phyloP scores from a whole-genome alignment of 1,284 basidiomycete genomes.

The Tilletiopsis washingtonensis region DNA sequence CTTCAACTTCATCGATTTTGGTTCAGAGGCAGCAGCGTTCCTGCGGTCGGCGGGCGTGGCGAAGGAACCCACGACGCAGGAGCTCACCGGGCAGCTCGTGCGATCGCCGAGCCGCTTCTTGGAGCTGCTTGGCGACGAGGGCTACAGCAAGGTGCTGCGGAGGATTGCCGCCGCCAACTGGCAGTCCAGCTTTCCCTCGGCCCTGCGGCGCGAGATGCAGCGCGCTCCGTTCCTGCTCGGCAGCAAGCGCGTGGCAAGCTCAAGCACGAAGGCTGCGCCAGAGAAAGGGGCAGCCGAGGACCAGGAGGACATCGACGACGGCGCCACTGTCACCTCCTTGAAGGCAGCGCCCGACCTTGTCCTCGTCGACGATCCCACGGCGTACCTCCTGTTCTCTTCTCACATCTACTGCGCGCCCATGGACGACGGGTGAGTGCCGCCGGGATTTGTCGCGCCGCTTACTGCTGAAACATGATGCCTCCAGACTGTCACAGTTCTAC shows the following conservation, averaged over 20 bases:
- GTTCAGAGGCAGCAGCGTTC: constrained; percentile 67
- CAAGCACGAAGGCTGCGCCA: not conserved
- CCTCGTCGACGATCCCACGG: constrained; percentile 45
- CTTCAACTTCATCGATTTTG: constrained; percentile 86
- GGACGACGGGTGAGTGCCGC: not conserved
- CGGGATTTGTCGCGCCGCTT: not conserved
- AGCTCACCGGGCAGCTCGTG: constrained; percentile 51
- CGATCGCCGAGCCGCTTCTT: constrained; percentile 60
- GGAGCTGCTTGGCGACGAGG: constrained; percentile 58
- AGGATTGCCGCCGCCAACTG: constrained; percentile 71
- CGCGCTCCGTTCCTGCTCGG: constrained; percentile 65
- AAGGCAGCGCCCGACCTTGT: constrained; percentile 42
- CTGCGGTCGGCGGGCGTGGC: constrained; percentile 78
- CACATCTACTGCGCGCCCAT: constrained; percentile 56
- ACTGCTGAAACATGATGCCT: not conserved
- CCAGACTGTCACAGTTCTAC: not conserved
- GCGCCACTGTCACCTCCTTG: constrained; percentile 40
- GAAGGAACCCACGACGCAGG: constrained; percentile 76
- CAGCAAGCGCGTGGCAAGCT: constrained; percentile 53
- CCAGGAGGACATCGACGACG: constrained; percentile 42
- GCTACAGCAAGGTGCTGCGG: constrained; percentile 66
- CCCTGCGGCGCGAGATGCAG: constrained; percentile 62
- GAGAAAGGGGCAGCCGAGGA: constrained; percentile 10
- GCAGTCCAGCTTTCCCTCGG: constrained; percentile 56
- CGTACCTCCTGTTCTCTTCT: constrained; percentile 45